Evolutionary conservation across 371 early-diverging fungal genomes (phyloP).

Genomic region (Pancytospora epiphaga): DNA sequence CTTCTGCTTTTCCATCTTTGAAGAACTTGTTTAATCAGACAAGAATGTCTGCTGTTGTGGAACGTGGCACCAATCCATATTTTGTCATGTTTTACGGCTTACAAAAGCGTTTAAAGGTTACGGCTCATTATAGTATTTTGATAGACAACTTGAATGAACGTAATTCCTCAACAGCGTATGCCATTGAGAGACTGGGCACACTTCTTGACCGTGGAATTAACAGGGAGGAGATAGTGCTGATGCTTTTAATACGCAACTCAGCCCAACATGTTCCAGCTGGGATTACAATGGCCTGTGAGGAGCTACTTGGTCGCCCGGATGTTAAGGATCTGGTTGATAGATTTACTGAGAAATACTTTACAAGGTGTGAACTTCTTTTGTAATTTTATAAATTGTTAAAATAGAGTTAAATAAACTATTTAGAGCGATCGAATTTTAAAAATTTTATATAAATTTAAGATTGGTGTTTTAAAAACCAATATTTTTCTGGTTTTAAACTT

Average conservation of each 20-base stretch:
- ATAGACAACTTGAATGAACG: not conserved
- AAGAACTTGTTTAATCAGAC: slow-evolving; percentile 46
- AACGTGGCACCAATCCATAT: not conserved
- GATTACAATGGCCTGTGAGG: slow-evolving; percentile 1
- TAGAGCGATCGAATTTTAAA: too few relatives aligned
- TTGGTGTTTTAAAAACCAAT: too few relatives aligned
- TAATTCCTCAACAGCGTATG: not conserved
- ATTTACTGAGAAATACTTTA: slow-evolving; percentile 9
- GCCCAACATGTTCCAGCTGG: not conserved
- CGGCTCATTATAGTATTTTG: not conserved
- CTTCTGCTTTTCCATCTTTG: slow-evolving; percentile 25
- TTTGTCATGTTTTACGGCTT: not conserved
- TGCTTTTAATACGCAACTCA: not conserved
- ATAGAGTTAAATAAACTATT: too few relatives aligned
- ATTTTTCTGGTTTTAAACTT: too few relatives aligned
- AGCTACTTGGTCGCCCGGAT: not conserved
- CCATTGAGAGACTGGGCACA: not conserved
- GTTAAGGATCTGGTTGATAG: slow-evolving; percentile 2
- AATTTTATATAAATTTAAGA: too few relatives aligned
- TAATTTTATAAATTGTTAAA: too few relatives aligned
- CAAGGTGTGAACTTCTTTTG: too few relatives aligned
- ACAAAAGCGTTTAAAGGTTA: not conserved
- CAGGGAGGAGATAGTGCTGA: slow-evolving; percentile 6
- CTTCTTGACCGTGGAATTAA: not conserved
- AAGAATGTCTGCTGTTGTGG: not conserved